A percentile compares a stretch with the other conserved stretches of the same genome.
Evolutionary conservation across 371 early-diverging fungal species (phyloP).

Genomic region (Apophysomyces elegans): DNA sequence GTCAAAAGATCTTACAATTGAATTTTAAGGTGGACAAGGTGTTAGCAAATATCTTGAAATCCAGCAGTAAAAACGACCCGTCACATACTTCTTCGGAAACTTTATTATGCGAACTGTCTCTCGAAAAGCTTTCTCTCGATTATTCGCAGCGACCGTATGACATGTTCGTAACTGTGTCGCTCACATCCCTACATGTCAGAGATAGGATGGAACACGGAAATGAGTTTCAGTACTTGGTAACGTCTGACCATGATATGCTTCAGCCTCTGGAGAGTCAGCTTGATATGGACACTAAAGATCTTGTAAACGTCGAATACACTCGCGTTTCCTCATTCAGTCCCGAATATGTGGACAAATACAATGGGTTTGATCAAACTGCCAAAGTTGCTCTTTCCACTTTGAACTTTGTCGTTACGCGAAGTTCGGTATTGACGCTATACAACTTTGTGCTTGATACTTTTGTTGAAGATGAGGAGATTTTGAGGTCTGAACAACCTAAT

Average conservation of each 20-base stretch:
- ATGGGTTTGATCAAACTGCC: conserved; percentile 71
- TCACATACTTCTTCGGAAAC: conserved; percentile 24
- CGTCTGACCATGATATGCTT: conserved; percentile 55
- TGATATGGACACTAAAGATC: conserved; percentile 24
- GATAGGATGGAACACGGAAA: conserved; percentile 59
- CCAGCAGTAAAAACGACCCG: conserved; percentile 37
- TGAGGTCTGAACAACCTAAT: background rate
- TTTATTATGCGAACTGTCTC: conserved; percentile 54
- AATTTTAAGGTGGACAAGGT: conserved; percentile 76
- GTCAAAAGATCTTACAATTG: conserved; percentile 65
- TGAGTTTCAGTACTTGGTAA: conserved; percentile 66
- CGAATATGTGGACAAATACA: conserved; percentile 55
- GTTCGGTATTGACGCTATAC: conserved; percentile 72
- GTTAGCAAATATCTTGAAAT: conserved; percentile 62
- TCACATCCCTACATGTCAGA: conserved; percentile 65
- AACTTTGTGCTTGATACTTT: conserved; percentile 83
- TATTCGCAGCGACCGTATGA: conserved; percentile 65
- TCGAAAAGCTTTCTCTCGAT: conserved; percentile 61
- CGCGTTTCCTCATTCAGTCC: conserved; percentile 65
- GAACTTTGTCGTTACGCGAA: conserved; percentile 71
- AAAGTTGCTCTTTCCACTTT: conserved; percentile 74
- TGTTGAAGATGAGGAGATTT: conserved; percentile 22
- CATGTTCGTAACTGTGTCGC: conserved; percentile 62
- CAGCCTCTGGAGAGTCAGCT: background rate
- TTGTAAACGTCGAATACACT: conserved; percentile 67